Conservation (phyloP, 768 basidiomycete genomes). For the Mycena venus region DNA sequence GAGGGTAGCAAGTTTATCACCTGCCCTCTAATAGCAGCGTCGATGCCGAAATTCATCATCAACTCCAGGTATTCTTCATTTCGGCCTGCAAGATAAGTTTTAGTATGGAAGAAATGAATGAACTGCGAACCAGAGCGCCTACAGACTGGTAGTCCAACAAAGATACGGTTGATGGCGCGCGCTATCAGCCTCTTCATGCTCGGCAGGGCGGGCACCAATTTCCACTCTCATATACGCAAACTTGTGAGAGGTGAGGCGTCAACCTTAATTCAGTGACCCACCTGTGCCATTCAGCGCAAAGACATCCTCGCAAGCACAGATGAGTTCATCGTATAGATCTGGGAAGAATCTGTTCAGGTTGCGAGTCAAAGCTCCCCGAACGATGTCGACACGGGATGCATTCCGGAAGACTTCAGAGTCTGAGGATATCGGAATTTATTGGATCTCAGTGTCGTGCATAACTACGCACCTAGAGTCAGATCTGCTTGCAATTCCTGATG, state of each 20-base stretch:
- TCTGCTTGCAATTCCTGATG: neutral
- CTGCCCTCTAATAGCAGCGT: conserved; percentile 36
- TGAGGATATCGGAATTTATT: neutral
- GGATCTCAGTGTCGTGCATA: neutral
- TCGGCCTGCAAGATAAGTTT: conserved; percentile 46
- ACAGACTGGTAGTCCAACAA: conserved; percentile 64
- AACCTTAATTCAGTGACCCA: neutral
- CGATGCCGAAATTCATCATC: conserved; percentile 46
- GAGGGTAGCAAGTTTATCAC: conserved; percentile 46
- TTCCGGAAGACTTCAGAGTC: neutral
- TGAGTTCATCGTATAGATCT: neutral
- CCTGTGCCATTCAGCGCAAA: neutral
- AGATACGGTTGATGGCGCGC: conserved; percentile 57
- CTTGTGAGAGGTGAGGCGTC: neutral
- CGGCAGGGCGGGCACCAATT: conserved; percentile 40
- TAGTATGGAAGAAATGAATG: neutral
- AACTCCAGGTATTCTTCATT: conserved; percentile 51
- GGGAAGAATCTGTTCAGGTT: conserved; percentile 9
- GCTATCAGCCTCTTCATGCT: conserved; percentile 50
- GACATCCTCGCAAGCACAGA: neutral
- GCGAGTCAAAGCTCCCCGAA: neutral
- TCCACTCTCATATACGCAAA: conserved; percentile 51
- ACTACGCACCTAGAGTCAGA: neutral
- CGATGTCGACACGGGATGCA: neutral
- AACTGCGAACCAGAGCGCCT: neutral